Evolutionary conservation across 2,329 filamentous ascomycete genomes (phyloP).

Genomic region (Stemphylium vesicarium): DNA sequence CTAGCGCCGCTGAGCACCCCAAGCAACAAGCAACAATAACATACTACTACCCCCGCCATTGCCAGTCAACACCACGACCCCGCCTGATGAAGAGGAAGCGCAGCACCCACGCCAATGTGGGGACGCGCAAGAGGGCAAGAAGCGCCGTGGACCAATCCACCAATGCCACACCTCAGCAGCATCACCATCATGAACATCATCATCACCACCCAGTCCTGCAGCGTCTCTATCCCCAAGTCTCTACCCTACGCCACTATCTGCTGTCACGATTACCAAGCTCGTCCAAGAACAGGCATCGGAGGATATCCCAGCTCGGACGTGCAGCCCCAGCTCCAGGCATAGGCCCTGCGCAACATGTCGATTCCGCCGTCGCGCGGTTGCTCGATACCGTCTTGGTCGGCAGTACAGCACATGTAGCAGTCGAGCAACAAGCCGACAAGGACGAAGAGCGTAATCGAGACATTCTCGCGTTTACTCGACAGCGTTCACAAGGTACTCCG

Average conservation of each 20-base stretch:
- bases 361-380: slow-evolving; percentile 58
- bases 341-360: slow-evolving; percentile 49
- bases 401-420: slow-evolving; percentile 43
- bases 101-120: slow-evolving; percentile 23
- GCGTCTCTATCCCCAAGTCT: slow-evolving; percentile 70
- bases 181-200: slow-evolving; percentile 55
- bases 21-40: neutral
- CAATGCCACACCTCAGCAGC: slow-evolving; percentile 32
- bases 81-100: slow-evolving; percentile 37
- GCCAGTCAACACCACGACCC: neutral
- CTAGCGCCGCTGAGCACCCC: slow-evolving; percentile 1
- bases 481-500: slow-evolving; percentile 44
- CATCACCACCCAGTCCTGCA: slow-evolving; percentile 68
- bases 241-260: slow-evolving; percentile 74
- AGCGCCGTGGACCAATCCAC: slow-evolving; percentile 39
- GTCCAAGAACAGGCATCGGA: slow-evolving; percentile 63
- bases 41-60: neutral
- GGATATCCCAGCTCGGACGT: slow-evolving; percentile 49
- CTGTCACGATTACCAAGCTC: slow-evolving; percentile 68
- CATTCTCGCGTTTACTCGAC: slow-evolving; percentile 55
- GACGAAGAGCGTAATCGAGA: slow-evolving; percentile 44
- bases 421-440: slow-evolving; percentile 57
- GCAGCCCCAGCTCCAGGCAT: slow-evolving; percentile 13
- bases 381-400: slow-evolving; percentile 76
- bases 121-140: slow-evolving; percentile 33